phyloP scores from a whole-genome alignment of 345 rosid genomes.

The Gossypium longicalyx region DNA sequence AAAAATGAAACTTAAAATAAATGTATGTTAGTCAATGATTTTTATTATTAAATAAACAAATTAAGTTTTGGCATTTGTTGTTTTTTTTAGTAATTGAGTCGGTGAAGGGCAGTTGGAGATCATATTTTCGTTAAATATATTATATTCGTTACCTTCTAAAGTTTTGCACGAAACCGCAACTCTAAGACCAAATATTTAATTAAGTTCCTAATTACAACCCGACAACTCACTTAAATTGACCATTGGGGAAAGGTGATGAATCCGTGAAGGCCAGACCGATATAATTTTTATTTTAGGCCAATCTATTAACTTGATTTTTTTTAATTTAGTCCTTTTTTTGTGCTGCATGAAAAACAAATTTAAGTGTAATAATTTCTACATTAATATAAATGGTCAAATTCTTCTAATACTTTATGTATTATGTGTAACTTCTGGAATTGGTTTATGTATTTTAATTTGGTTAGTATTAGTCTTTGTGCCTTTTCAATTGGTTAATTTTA shows the following conservation, averaged over 20 bases:
- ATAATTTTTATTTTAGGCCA: not conserved
- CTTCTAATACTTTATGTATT: too few species aligned
- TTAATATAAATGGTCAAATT: not conserved
- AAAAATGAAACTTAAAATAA: not conserved
- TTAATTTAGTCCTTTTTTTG: not conserved
- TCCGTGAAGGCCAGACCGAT: not conserved
- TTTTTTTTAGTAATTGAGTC: not conserved
- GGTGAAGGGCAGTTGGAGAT: not conserved
- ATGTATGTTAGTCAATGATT: not conserved
- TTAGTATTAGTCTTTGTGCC: too few species aligned
- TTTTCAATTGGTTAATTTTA: too few species aligned
- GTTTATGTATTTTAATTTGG: too few species aligned
- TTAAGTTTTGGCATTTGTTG: slow-evolving; percentile 8
- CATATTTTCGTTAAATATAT: not conserved
- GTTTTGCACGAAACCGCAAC: not conserved
- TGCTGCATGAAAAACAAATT: not conserved
- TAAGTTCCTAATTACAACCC: not conserved
- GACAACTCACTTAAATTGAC: not conserved
- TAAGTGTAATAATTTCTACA: not conserved
- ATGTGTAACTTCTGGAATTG: too few species aligned
- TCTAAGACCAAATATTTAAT: not conserved
- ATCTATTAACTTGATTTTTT: not conserved
- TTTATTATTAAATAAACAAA: not conserved
- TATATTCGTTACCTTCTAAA: not conserved
- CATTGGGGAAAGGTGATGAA: not conserved